These are phyloP conservation scores for Candida sanyaensis DNA, from an alignment of 1,139 yeast species.

Conservation along the genomic window DNA sequence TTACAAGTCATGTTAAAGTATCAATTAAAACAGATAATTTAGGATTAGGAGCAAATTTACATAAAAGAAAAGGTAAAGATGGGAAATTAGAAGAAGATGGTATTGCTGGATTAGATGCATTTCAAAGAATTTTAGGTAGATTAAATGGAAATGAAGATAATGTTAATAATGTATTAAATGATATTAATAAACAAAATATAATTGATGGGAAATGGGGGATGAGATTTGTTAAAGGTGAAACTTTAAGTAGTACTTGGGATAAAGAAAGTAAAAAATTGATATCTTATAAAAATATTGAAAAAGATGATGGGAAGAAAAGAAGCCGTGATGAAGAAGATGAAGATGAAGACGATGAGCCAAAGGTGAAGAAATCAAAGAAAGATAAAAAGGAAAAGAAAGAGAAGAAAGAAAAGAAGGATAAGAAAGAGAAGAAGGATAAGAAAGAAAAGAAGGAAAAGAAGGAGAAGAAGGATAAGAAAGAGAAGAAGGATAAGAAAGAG, in stretches of 20 bases:
- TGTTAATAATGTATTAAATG: constrained; percentile 59
- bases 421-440: constrained; percentile 25
- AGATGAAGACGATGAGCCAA: constrained; percentile 6
- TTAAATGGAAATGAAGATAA: constrained; percentile 75
- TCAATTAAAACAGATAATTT: constrained; percentile 75
- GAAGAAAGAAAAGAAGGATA: constrained; percentile 22
- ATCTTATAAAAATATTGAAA: constrained; percentile 15
- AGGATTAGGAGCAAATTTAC: constrained; percentile 83
- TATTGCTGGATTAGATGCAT: constrained; percentile 89
- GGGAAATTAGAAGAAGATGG: constrained; percentile 57
- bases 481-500: constrained; percentile 23
- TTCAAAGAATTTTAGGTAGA: constrained; percentile 86
- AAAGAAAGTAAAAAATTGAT: constrained; percentile 48
- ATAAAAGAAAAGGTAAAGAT: constrained; percentile 50
- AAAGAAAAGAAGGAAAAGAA: constrained; percentile 24
- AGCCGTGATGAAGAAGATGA: constrained; percentile 13
- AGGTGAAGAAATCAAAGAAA: constrained; percentile 14
- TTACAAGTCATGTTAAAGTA: constrained; percentile 82
- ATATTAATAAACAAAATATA: constrained; percentile 65
- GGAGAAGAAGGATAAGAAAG: constrained; percentile 23
- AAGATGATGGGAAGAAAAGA: constrained; percentile 10
- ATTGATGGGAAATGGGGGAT: constrained; percentile 85
- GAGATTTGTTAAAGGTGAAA: constrained; percentile 83
- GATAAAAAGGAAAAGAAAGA: constrained; percentile 19
- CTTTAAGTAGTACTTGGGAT: constrained; percentile 83